Evolutionary conservation across 1,284 basidiomycete species (phyloP), one percentile per base, ranked within the genome.

Genomic region (Thecaphora thlaspeos): DNA sequence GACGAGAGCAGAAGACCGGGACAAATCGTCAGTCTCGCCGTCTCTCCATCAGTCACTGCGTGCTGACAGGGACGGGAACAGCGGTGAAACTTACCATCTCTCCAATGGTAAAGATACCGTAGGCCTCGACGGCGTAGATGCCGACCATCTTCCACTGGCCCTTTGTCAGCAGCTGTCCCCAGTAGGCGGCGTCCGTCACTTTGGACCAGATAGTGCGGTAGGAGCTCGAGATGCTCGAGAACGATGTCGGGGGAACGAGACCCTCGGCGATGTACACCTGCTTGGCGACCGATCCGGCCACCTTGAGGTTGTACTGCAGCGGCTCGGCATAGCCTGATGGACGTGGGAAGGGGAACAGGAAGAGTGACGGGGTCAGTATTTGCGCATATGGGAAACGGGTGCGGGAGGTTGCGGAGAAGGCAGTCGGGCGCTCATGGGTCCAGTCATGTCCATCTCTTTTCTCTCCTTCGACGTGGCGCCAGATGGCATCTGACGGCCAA

Each of bases 211-310:
- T 81, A 39, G 85, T 83, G 54, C 84, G 80, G 80, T 93, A 95
- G 22, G 87, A 88, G 52, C 82, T 81, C 41, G 83, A 81, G 79
- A 91, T 80, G 49, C 85, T 81, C 36, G 82, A 79, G 47, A 89
- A 55, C 23, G 86, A 86, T 15, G 83, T 83, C 21, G 93, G 94
- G 17, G 90, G 90, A 44, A 88, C 85, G 48, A 97, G 84, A 57
- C 86, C 85, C 81, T 97, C 94, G 43, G 87, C 86, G 64, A 89
- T 80, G 82, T 96, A 97, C 57, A 97, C 85, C 77, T 94, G 90
- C 81, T 93, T 92, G 68, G 86, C 80, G 66, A 97, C 78, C 75
- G 93, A 90, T 56, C 87, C 85, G 44, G 86, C 83, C 53, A 96
- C 90, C 55, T 88, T 82, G 49, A 69, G 52, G 58, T 68, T 66